A percentile compares a stretch with the other conserved stretches of the same genome.
phyloP scores from a whole-genome alignment of 1,284 basidiomycete genomes.

The Caloboletus inedulis region DNA sequence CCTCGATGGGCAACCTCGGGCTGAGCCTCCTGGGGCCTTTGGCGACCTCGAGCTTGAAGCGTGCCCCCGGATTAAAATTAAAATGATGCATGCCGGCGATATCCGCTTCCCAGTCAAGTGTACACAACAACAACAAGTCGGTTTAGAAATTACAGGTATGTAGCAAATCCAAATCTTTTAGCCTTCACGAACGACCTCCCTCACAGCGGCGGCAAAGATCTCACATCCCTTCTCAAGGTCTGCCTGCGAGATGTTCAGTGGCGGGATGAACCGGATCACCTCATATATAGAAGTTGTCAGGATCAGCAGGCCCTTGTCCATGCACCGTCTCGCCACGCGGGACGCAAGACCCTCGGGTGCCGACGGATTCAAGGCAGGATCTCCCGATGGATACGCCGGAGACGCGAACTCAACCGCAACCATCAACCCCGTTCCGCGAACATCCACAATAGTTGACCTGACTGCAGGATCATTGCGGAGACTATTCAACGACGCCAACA shows the following conservation, averaged over 20 bases:
- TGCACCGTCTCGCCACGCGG: conserved; percentile 76
- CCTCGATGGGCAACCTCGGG: conserved; percentile 10
- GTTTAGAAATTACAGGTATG: no score
- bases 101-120: background rate
- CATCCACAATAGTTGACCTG: conserved; percentile 61
- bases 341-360: conserved; percentile 67
- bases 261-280: conserved; percentile 77
- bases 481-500: conserved; percentile 59
- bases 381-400: conserved; percentile 46
- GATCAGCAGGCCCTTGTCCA: conserved; percentile 80
- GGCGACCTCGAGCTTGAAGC: conserved; percentile 16
- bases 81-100: conserved; percentile 5
- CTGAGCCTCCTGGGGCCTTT: no score
- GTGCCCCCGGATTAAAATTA: conserved; percentile 3
- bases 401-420: conserved; percentile 77
- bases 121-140: background rate
- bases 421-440: conserved; percentile 81
- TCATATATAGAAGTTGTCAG: conserved; percentile 80
- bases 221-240: conserved; percentile 58
- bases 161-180: no score
- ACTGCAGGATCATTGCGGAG: conserved; percentile 54
- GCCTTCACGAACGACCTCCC: conserved; percentile 58
- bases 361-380: conserved; percentile 39
- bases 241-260: conserved; percentile 60
- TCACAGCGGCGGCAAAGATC: conserved; percentile 61